phyloP scores from a whole-genome alignment of 1,284 basidiomycete genomes.

The Hortiboletus rubellus region DNA sequence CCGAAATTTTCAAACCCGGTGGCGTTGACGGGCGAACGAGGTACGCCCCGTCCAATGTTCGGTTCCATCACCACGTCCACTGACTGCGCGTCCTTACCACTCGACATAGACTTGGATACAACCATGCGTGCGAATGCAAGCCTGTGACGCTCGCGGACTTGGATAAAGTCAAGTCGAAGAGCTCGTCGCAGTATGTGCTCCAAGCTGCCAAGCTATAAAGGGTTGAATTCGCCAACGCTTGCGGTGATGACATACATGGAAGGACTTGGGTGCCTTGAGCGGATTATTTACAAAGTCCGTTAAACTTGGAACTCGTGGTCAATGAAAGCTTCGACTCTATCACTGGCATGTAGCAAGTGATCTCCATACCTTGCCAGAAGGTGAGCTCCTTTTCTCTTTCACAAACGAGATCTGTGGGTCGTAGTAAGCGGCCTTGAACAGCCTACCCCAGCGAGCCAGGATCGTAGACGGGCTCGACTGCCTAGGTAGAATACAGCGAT shows the following conservation, averaged over 20 bases:
- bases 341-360: background rate
- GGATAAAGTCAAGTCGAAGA: slow-evolving; percentile 71
- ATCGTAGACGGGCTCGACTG: no score
- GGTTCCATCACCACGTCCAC: background rate
- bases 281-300: background rate
- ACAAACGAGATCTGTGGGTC: background rate
- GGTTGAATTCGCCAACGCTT: background rate
- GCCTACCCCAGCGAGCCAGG: background rate
- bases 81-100: background rate
- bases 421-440: background rate
- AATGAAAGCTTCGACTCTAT: background rate
- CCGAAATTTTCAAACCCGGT: slow-evolving; percentile 66
- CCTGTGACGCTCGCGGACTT: slow-evolving; percentile 63
- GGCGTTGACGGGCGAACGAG: slow-evolving; percentile 65
- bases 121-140: slow-evolving; percentile 70
- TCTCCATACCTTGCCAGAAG: background rate
- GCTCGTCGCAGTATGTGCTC: slow-evolving; percentile 47
- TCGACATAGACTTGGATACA: slow-evolving; percentile 66
- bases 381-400: background rate
- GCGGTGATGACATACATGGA: background rate
- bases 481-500: no score
- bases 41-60: slow-evolving; percentile 35
- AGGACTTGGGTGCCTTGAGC: background rate
- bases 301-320: background rate
- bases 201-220: slow-evolving; percentile 38